phyloP scores from a whole-genome alignment of 2,329 filamentous ascomycete species.

The Tolypocladium endophyticum region DNA sequence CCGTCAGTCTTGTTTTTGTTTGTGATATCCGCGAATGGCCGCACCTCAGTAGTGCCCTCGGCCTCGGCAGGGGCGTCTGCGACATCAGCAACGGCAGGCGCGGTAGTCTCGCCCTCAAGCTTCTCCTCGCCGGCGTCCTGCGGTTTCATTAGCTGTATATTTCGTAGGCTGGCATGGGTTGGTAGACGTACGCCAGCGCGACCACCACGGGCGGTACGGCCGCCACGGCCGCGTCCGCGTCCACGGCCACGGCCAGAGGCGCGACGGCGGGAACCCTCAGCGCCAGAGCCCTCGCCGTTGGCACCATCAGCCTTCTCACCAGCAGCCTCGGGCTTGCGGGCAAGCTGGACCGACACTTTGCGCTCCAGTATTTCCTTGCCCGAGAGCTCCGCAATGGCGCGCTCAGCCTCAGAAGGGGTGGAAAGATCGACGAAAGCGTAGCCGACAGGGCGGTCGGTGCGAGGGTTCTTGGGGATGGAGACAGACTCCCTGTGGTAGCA shows the following conservation, averaged over 20 bases:
- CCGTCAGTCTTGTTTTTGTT: constrained; percentile 47
- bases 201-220: constrained; percentile 50
- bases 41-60: constrained; percentile 39
- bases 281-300: constrained; percentile 65
- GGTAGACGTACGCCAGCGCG: constrained; percentile 25
- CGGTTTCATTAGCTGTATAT: not conserved
- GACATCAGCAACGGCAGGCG: constrained; percentile 31
- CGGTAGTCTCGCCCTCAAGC: constrained; percentile 32
- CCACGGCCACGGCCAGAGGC: constrained; percentile 56
- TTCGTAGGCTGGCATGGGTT: not conserved
- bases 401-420: constrained; percentile 86
- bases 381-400: constrained; percentile 89
- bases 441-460: constrained; percentile 94
- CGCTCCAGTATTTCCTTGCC: constrained; percentile 96
- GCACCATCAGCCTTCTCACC: constrained; percentile 65
- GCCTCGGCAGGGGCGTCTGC: constrained; percentile 34
- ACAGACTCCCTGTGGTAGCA: constrained; percentile 72
- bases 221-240: constrained; percentile 58
- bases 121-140: constrained; percentile 30
- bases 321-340: constrained; percentile 87
- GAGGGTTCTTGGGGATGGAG: constrained; percentile 98
- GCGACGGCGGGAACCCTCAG: constrained; percentile 54
- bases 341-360: constrained; percentile 98
- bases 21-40: constrained; percentile 52
- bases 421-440: constrained; percentile 98